Conservation (phyloP, 139 green algal species). For the Chlamydomonas eustigma region DNA sequence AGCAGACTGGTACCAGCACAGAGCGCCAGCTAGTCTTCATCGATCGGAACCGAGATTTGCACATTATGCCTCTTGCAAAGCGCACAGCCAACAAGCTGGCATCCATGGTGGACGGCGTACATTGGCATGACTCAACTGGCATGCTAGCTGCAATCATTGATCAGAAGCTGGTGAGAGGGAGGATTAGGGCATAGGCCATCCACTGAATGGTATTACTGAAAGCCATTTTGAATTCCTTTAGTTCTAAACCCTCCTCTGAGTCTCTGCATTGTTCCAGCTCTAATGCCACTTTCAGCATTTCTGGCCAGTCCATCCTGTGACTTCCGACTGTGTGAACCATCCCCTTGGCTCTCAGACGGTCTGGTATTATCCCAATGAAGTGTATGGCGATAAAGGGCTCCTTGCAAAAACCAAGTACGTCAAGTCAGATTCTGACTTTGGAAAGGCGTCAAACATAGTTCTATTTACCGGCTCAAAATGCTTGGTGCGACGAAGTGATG, state of each 20-base stretch:
- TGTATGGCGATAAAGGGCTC: constrained; percentile 66
- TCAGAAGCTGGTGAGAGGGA: constrained; percentile 26
- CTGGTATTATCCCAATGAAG: constrained; percentile 71
- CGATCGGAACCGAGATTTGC: constrained; percentile 71
- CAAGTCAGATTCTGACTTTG: constrained; percentile 45
- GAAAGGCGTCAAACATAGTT: constrained; percentile 45
- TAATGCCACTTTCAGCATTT: background rate
- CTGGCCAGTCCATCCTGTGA: background rate
- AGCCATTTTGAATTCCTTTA: no score
- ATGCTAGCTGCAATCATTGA: constrained; percentile 69
- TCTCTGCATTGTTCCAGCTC: background rate
- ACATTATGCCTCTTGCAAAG: constrained; percentile 48
- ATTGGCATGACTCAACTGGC: constrained; percentile 62
- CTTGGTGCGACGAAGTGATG: constrained; percentile 51
- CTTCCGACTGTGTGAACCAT: background rate
- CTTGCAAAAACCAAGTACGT: constrained; percentile 44
- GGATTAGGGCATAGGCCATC: no score
- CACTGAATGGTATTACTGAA: no score
- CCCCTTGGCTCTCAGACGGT: constrained; percentile 38
- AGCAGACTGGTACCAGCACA: constrained; percentile 34
- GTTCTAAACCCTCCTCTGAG: no score
- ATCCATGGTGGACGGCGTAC: constrained; percentile 52
- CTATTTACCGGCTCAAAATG: constrained; percentile 39
- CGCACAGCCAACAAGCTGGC: constrained; percentile 57
- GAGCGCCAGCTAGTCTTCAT: constrained; percentile 65